Evolutionary conservation across 192 early-diverging fungal genomes (phyloP), one percentile per base, ranked within the genome.

Genomic region (Phlyctochytrium bullatum): DNA sequence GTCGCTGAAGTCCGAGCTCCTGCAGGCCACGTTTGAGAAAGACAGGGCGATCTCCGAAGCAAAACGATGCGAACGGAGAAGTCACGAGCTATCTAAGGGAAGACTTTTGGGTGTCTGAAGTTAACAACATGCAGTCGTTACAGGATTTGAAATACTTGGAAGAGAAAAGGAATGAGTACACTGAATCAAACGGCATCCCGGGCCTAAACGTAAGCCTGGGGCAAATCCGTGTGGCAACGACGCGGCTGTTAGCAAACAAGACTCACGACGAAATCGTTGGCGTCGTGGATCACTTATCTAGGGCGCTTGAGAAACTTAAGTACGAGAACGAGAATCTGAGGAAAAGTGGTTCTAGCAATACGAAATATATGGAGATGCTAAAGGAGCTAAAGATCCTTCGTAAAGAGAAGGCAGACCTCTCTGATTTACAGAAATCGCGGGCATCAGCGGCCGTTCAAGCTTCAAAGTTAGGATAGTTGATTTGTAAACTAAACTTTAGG

Each of bases 321-420:
- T 23, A 50, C 23, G 78, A 82, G 24, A 75, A 71, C 51, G 66
- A 76, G 27, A 60, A 47, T 23, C 24, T 73, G 28, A 69, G 62
- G 52, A 62, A 68, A 34, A 27, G 34, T 40, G 72, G 73, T 3
- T 36, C 30, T 2, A 47, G 35, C 14, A 67, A 79, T 25, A 31
- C 60, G 3, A 76, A 76, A 59, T 71, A 77, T 52, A 65, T 73
- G 64, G 79, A 80, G 52, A 54, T 71, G 57, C 17, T 69, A 10
- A 69, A 61, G 50, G 74, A 78, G 31, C 47, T 72, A 62, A 78
- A 78, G 66, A 31, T 34, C 53, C 66, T 81, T 32, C 69, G 73
- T 51, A 51, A 62, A 50, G 76, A 81, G 33, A 54, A 60, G 31
- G 57, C 30, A 23, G 66, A 73, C 23, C 32, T 36, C 17, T 36